Percentiles rank a stretch among this genome's conserved stretches.
Conservation (phyloP, 1,284 basidiomycete genomes). For the Rhizoctonia solani region DNA sequence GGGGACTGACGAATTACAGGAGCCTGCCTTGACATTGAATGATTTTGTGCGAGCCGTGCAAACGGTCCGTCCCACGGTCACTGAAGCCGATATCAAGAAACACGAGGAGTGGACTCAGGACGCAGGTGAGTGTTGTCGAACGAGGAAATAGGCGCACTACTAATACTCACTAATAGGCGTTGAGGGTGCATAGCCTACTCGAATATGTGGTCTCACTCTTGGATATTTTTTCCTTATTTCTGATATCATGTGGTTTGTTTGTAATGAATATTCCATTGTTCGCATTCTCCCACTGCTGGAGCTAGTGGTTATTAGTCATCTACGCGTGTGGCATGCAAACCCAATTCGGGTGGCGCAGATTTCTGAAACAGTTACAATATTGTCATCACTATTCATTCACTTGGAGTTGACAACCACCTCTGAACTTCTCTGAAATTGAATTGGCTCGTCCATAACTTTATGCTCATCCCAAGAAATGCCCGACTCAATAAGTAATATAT, state of each 20-base stretch:
- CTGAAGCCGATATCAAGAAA: constrained; percentile 83
- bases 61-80: constrained; percentile 87
- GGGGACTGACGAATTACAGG: constrained; percentile 85
- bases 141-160: not conserved
- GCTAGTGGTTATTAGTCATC: not conserved
- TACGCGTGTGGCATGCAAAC: too few species aligned
- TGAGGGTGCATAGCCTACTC: constrained; percentile 10
- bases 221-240: not conserved
- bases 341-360: not conserved
- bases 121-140: constrained; percentile 52
- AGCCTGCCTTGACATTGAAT: constrained; percentile 75
- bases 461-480: not conserved
- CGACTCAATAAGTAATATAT: not conserved
- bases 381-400: not conserved
- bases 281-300: not conserved
- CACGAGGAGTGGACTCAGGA: constrained; percentile 95
- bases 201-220: not conserved
- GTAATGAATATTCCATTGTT: not conserved
- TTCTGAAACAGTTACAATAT: not conserved
- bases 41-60: constrained; percentile 90
- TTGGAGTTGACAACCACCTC: not conserved
- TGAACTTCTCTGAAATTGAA: not conserved
- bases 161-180: not conserved
- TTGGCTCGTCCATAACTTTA: not conserved
- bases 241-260: constrained; percentile 8